A percentile compares a stretch with the other conserved stretches of the same genome.
Evolutionary conservation across 345 rosid genomes (phyloP).

Genomic region (Hevea brasiliensis): DNA sequence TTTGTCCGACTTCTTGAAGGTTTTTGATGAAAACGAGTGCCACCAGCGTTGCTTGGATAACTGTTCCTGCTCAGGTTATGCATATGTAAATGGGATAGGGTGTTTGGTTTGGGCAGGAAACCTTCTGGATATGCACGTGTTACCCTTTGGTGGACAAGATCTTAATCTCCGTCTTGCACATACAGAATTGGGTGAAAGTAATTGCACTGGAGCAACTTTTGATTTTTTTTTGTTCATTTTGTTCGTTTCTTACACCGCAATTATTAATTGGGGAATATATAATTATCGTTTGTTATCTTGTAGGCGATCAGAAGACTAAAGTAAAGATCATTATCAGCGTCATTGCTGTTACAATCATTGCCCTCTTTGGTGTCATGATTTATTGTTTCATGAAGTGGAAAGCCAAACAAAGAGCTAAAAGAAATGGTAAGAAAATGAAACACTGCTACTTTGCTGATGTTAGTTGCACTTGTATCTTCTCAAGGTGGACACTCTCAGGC

Average conservation of each 20-base stretch:
- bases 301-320: slow-evolving; percentile 6
- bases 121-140: slow-evolving; percentile 18
- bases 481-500: no score
- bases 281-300: neutral
- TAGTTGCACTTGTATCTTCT: neutral
- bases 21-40: no score
- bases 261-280: neutral
- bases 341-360: neutral
- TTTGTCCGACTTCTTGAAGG: no score
- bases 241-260: neutral
- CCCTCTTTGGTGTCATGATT: neutral
- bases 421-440: slow-evolving; percentile 8
- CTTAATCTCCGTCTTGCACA: slow-evolving; percentile 15
- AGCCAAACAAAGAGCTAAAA: neutral
- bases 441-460: neutral
- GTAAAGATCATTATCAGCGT: neutral
- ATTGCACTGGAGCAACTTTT: neutral
- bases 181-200: slow-evolving; percentile 14
- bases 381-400: slow-evolving; percentile 2
- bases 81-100: no score
- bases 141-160: slow-evolving; percentile 12
- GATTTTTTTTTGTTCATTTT: neutral
- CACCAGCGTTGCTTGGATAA: no score
- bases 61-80: no score
- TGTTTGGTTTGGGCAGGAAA: no score